These are phyloP conservation scores for Urtica urens DNA, from an alignment of 306 rosid genomes.

Conservation along the genomic window DNA sequence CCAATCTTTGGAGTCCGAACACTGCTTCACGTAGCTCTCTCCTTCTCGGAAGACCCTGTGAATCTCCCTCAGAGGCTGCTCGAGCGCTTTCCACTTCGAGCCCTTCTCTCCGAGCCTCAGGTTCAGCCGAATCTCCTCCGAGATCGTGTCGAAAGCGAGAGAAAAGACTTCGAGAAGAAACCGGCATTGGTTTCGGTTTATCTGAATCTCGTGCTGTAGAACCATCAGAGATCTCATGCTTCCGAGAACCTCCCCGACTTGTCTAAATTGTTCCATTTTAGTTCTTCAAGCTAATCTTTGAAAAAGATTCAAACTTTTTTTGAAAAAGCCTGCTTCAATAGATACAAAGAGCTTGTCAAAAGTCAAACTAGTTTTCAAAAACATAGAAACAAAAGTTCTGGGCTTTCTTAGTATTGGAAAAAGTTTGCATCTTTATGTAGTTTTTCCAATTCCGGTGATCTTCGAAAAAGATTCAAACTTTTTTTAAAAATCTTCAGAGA, in stretches of 20 bases:
- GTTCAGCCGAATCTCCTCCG: slow-evolving; percentile 58
- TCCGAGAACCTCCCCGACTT: slow-evolving; percentile 83
- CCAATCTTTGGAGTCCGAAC: slow-evolving; percentile 65
- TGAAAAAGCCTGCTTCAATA: background rate
- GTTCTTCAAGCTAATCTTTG: slow-evolving; percentile 9
- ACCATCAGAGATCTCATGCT: slow-evolving; percentile 81
- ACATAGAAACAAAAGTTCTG: background rate
- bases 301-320: background rate
- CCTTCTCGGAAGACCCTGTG: slow-evolving; percentile 71
- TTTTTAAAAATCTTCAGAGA: too few relatives aligned
- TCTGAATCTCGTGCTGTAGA: slow-evolving; percentile 60
- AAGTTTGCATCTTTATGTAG: too few relatives aligned
- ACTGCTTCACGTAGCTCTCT: slow-evolving; percentile 53
- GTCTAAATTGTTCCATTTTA: slow-evolving; percentile 99
- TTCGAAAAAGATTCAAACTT: background rate
- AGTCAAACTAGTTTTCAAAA: background rate
- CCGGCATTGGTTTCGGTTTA: slow-evolving; percentile 56
- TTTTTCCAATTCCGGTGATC: too few relatives aligned
- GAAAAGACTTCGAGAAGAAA: slow-evolving; percentile 49
- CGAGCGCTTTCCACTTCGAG: slow-evolving; percentile 78
- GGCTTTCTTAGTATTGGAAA: background rate
- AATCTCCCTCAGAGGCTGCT: slow-evolving; percentile 59
- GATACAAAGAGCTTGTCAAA: background rate
- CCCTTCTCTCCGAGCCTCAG: slow-evolving; percentile 61
- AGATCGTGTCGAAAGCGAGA: slow-evolving; percentile 66